These are phyloP conservation scores for Lupinus albus DNA, from an alignment of 306 rosid species.

Conservation along the genomic window DNA sequence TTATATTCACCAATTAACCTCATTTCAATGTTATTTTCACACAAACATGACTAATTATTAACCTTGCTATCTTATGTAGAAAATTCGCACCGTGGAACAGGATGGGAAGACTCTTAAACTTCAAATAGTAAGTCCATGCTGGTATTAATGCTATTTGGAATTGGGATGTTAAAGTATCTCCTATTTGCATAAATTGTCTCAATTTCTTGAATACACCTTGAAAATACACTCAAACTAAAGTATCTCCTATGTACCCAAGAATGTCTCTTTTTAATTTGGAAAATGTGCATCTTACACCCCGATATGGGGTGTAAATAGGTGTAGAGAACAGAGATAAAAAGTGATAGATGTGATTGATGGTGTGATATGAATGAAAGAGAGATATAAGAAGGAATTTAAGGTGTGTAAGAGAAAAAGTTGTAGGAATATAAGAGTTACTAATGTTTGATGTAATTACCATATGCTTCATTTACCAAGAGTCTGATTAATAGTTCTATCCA, in stretches of 20 bases:
- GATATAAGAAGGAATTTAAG: too few relatives aligned
- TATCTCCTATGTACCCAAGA: constrained; percentile 8
- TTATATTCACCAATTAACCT: constrained; percentile 7
- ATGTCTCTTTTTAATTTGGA: neutral
- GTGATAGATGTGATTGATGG: too few relatives aligned
- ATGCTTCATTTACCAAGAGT: constrained; percentile 1
- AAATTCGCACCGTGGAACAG: constrained; percentile 95
- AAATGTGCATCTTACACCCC: too few relatives aligned
- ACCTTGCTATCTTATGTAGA: constrained; percentile 49
- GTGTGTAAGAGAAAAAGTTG: too few relatives aligned
- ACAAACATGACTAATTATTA: constrained; percentile 33
- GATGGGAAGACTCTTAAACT: constrained; percentile 93
- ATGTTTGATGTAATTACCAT: neutral
- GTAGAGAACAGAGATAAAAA: too few relatives aligned
- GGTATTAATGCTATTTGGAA: constrained; percentile 22
- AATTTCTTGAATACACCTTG: constrained; percentile 6
- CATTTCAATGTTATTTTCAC: constrained; percentile 7
- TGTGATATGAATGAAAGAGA: too few relatives aligned
- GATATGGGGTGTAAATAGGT: too few relatives aligned
- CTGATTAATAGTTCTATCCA: constrained; percentile 19
- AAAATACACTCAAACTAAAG: constrained; percentile 10
- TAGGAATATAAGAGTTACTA: too few relatives aligned
- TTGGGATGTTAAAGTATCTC: constrained; percentile 24
- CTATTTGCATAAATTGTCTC: constrained; percentile 27
- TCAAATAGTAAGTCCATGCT: constrained; percentile 68